Conservation (phyloP, 768 basidiomycete species). For the Suillus ampliporus region DNA sequence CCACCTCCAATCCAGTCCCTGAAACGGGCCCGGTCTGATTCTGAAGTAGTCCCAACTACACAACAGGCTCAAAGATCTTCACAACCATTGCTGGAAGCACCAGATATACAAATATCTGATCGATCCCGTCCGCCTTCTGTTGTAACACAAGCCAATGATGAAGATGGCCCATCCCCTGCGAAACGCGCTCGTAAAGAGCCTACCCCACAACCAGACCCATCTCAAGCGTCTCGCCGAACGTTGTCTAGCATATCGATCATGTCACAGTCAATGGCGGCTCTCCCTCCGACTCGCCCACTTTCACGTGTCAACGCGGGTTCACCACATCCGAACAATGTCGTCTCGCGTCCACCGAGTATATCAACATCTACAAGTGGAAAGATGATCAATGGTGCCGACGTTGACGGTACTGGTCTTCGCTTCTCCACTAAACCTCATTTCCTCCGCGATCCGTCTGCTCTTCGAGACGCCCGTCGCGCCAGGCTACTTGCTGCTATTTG, state of each 20-base stretch:
- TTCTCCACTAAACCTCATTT: constrained; percentile 71
- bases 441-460: constrained; percentile 58
- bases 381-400: constrained; percentile 45
- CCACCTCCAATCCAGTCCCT: constrained; percentile 56
- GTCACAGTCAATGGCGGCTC: constrained; percentile 19
- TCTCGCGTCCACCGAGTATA: constrained; percentile 53
- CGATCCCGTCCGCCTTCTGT: constrained; percentile 57
- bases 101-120: constrained; percentile 54
- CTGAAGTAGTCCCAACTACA: constrained; percentile 50
- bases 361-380: constrained; percentile 50
- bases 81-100: constrained; percentile 36
- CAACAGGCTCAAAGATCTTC: constrained; percentile 28
- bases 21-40: constrained; percentile 70
- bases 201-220: constrained; percentile 39
- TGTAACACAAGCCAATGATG: constrained; percentile 55
- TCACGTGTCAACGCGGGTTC: constrained; percentile 38
- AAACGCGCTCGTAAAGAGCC: constrained; percentile 73
- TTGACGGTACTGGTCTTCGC: constrained; percentile 55
- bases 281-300: constrained; percentile 35
- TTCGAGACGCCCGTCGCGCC: constrained; percentile 58
- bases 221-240: constrained; percentile 22
- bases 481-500: constrained; percentile 71
- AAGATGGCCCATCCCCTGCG: constrained; percentile 69
- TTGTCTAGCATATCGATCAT: constrained; percentile 13
- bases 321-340: constrained; percentile 48